Evolutionary conservation across 768 basidiomycete genomes (phyloP), one percentile per base, ranked within the genome.

Genomic region (Kwoniella pini): DNA sequence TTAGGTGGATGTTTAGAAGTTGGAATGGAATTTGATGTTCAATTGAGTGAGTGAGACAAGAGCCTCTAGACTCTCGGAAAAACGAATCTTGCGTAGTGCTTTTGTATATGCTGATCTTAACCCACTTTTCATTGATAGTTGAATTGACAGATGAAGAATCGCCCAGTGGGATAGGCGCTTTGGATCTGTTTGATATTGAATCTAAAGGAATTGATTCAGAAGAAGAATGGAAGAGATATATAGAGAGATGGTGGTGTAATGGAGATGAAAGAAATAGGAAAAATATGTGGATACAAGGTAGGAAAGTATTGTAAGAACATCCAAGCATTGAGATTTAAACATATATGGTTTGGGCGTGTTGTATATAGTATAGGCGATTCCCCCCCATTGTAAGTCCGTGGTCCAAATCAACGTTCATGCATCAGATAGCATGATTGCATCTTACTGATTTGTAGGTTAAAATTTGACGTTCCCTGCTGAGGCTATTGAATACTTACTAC

Each of bases 171-270:
- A 75, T 85, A 2, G 90, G 89, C 0, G 79, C 81, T 2, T 81
- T 92, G 7, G 89, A 91, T 71, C 87, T 90, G 68, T 86, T 91
- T 66, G 86, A 84, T 53, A 62, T 68, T 48, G 3, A 40, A 24
- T 7, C 43, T 6, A n/a, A 12, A 1, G 46, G 38, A 12, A 38
- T 22, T 19, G 39, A 51, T 15, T 54, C 50, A 54, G 64, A 54
- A 5, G 54, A 61, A 36, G 51, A 57, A 54, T 51, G 83, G 54
- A 78, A 80, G 42, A 87, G 87, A 51, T 80, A 84, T 78, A 65
- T 93, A 22, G 92, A 94, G 77, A 90, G 88, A 72, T 93, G 92
- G 92, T 94, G 90, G 90, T 89, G 89, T 68, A 73, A 88, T 40
- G 91, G 91, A 0, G 86, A 89, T 70, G 70, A 70, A 4, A 81